Evolutionary conservation across 163 green algal genomes (phyloP).

Genomic region (Botryococcus braunii): DNA sequence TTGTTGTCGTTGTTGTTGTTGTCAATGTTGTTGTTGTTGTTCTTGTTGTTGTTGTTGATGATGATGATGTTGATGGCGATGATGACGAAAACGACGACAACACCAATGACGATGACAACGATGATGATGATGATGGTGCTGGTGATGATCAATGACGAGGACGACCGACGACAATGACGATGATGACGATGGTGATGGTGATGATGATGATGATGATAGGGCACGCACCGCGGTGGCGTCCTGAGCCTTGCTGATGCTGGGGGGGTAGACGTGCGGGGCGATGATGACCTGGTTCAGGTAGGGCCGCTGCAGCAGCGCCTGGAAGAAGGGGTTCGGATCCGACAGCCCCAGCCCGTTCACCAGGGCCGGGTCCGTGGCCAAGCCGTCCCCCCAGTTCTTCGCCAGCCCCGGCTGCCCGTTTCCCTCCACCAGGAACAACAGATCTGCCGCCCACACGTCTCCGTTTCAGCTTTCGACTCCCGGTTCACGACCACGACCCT

Average conservation of each 20-base stretch:
- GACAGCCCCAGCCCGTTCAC: slow-evolving; percentile 13
- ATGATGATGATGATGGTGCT: too few relatives aligned
- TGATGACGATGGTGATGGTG: too few relatives aligned
- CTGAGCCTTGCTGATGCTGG: slow-evolving; percentile 14
- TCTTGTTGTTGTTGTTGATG: too few relatives aligned
- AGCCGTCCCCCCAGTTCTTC: slow-evolving; percentile 35
- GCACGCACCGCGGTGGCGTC: neutral
- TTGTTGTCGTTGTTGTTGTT: too few relatives aligned
- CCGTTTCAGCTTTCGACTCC: too few relatives aligned
- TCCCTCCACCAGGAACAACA: slow-evolving; percentile 23
- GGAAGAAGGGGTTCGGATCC: slow-evolving; percentile 34
- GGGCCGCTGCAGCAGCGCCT: slow-evolving; percentile 12
- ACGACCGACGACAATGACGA: too few relatives aligned
- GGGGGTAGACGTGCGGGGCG: slow-evolving; percentile 24
- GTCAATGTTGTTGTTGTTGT: too few relatives aligned
- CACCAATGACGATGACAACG: neutral
- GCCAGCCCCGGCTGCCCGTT: slow-evolving; percentile 9
- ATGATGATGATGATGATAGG: too few relatives aligned
- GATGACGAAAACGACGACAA: too few relatives aligned
- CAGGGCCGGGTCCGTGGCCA: slow-evolving; percentile 12
- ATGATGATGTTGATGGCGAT: too few relatives aligned
- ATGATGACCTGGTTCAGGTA: slow-evolving; percentile 25
- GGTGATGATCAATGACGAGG: too few relatives aligned
- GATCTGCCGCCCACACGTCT: neutral
- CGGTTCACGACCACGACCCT: too few relatives aligned